phyloP scores from a whole-genome alignment of 1,284 basidiomycete species.

The Irpex rosettiformis region DNA sequence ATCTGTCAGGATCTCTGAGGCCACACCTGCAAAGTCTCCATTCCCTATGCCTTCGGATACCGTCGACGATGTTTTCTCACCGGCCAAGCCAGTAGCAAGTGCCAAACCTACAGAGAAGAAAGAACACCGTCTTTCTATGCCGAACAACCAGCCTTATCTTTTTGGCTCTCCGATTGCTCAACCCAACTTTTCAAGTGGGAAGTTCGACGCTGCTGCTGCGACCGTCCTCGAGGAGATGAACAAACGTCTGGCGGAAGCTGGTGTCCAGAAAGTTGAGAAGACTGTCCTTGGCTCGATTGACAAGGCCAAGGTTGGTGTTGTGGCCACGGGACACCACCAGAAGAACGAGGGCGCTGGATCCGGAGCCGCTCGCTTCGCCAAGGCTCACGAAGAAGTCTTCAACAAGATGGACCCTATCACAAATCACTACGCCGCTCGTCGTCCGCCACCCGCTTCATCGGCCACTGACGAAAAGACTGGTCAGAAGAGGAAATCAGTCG shows the following conservation, averaged over 20 bases:
- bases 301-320: conserved; percentile 5
- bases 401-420: conserved; percentile 76
- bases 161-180: conserved; percentile 70
- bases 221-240: conserved; percentile 79
- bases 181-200: conserved; percentile 53
- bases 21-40: conserved; percentile 20
- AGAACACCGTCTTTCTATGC: conserved; percentile 17
- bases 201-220: conserved; percentile 59
- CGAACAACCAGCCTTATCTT: conserved; percentile 49
- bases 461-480: conserved; percentile 25
- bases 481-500: conserved; percentile 42
- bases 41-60: conserved; percentile 18
- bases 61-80: conserved; percentile 36
- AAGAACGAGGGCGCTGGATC: conserved; percentile 4
- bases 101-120: neutral
- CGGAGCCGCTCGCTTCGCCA: conserved; percentile 46
- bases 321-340: neutral
- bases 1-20: conserved; percentile 10
- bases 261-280: conserved; percentile 42
- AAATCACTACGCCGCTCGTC: conserved; percentile 52
- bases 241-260: conserved; percentile 48
- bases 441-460: conserved; percentile 18
- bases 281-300: conserved; percentile 15
- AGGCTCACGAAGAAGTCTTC: conserved; percentile 60
- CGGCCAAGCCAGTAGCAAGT: conserved; percentile 22